Percentiles rank a stretch among this genome's conserved stretches.
These are phyloP conservation scores for Sisymbrium irio DNA, from an alignment of 345 rosid genomes.

Conservation along the genomic window DNA sequence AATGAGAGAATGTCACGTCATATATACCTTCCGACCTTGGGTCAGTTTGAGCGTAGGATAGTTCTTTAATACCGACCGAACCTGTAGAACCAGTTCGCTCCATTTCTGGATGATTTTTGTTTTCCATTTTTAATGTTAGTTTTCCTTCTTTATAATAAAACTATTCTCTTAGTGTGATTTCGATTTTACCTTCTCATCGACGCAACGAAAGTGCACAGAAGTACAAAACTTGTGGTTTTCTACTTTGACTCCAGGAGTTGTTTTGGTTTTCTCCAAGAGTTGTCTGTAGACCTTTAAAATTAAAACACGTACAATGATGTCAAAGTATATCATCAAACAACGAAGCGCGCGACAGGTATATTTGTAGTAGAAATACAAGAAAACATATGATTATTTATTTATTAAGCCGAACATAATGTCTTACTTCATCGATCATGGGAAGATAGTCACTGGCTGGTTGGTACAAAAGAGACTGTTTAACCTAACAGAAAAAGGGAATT, in stretches of 20 bases:
- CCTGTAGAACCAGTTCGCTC: constrained; percentile 64
- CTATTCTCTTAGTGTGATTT: not conserved
- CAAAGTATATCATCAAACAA: not conserved
- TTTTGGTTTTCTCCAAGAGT: constrained; percentile 63
- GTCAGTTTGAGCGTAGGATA: constrained; percentile 66
- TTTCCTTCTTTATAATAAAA: not conserved
- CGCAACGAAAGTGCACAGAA: constrained; percentile 89
- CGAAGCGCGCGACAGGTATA: not conserved
- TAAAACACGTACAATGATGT: not conserved
- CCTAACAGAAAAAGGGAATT: constrained; percentile 38
- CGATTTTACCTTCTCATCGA: constrained; percentile 61
- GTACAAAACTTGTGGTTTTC: constrained; percentile 89
- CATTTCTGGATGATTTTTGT: constrained; percentile 53
- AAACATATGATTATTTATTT: not conserved
- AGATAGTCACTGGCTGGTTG: constrained; percentile 86
- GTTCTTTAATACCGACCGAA: constrained; percentile 55
- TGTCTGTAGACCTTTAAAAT: constrained; percentile 49
- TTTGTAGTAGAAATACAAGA: not conserved
- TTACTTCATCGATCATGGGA: constrained; percentile 82
- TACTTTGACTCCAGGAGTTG: constrained; percentile 70
- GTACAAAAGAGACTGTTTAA: constrained; percentile 47
- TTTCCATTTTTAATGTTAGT: not conserved
- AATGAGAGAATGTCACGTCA: constrained; percentile 8
- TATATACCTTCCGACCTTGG: constrained; percentile 94
- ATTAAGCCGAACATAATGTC: not conserved